Percentiles rank a stretch among this genome's conserved stretches.
Evolutionary conservation across 441 rosid species (phyloP).

Genomic region (Eugenia klotzschiana): DNA sequence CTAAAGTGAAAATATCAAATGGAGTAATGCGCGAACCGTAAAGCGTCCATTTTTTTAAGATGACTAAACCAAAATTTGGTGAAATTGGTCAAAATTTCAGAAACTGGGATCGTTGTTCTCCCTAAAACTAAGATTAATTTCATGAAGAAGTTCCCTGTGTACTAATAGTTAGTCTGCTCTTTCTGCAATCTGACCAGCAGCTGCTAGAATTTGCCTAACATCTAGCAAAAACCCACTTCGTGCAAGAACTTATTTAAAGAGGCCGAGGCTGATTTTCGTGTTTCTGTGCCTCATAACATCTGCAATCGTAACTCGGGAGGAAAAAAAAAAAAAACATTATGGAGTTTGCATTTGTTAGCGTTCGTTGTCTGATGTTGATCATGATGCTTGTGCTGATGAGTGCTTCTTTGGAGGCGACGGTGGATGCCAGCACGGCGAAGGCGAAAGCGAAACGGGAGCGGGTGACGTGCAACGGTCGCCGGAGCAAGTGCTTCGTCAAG

Average conservation of each 20-base stretch:
- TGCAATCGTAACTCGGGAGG: background rate
- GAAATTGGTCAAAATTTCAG: background rate
- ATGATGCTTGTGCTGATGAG: background rate
- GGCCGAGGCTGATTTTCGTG: background rate
- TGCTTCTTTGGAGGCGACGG: background rate
- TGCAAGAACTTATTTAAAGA: background rate
- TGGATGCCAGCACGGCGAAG: constrained; percentile 1
- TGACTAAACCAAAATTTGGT: background rate
- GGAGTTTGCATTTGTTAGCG: background rate
- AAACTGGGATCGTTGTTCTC: background rate
- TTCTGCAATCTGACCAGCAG: background rate
- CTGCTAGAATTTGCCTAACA: background rate
- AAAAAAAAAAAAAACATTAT: background rate
- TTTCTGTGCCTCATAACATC: background rate
- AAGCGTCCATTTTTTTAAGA: background rate
- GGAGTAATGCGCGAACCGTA: background rate
- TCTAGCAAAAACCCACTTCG: background rate
- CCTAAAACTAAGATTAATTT: background rate
- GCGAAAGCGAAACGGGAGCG: background rate
- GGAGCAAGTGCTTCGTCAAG: constrained; percentile 26
- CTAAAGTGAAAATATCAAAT: background rate
- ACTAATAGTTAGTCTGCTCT: background rate
- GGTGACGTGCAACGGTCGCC: constrained; percentile 12
- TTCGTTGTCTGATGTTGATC: background rate
- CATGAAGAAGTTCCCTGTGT: background rate